Evolutionary conservation across 2,329 filamentous ascomycete genomes (phyloP).

Genomic region (Akanthomyces uredinophilus): DNA sequence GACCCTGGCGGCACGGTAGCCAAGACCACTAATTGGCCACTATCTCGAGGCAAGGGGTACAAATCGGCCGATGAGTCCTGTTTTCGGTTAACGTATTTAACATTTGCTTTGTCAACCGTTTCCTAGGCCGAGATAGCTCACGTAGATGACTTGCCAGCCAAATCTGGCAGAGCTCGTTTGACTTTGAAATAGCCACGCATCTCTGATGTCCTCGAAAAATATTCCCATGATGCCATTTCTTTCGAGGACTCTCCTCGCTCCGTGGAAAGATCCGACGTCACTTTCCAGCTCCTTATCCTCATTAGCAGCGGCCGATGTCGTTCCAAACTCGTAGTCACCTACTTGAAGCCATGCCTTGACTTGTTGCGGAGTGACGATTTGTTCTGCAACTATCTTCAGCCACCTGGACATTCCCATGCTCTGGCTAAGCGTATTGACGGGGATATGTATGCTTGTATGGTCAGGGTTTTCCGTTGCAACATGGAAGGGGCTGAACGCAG

Average conservation of each 20-base stretch:
- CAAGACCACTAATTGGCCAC: conserved; percentile 27
- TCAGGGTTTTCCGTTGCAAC: conserved; percentile 18
- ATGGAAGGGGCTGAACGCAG: conserved; percentile 50
- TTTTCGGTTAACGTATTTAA: neutral
- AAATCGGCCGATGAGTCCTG: conserved; percentile 14
- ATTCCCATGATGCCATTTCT: conserved; percentile 43
- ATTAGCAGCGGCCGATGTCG: neutral
- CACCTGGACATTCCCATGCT: conserved; percentile 42
- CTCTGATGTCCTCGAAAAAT: conserved; percentile 56
- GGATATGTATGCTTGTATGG: conserved; percentile 20
- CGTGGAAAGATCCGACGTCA: conserved; percentile 31
- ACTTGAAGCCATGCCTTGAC: conserved; percentile 43
- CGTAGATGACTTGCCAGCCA: conserved; percentile 38
- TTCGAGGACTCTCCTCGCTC: conserved; percentile 32
- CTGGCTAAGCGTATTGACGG: conserved; percentile 38
- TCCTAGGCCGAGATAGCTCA: conserved; percentile 17
- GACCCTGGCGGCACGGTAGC: conserved; percentile 20
- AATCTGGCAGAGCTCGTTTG: conserved; percentile 39
- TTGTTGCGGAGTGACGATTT: conserved; percentile 30
- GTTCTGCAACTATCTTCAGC: conserved; percentile 35
- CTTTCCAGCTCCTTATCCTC: conserved; percentile 34
- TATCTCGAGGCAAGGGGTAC: conserved; percentile 14
- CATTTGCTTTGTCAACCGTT: neutral
- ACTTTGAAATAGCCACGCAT: conserved; percentile 47
- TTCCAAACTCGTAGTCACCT: conserved; percentile 20